Evolutionary conservation across 495 filamentous ascomycete species (phyloP).

Genomic region (Annulohypoxylon bovei): DNA sequence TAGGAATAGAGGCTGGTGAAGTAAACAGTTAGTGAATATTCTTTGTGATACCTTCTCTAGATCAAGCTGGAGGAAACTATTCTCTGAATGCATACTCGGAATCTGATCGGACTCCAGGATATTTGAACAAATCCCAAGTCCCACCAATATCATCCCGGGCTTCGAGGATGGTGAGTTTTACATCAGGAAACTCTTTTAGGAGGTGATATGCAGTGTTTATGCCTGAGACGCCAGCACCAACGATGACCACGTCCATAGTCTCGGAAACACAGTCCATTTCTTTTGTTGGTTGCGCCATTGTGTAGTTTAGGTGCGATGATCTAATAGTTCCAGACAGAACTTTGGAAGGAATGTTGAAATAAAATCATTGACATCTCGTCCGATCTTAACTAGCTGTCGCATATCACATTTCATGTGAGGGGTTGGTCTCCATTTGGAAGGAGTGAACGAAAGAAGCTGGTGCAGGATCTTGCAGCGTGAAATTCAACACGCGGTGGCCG

Average conservation of each 20-base stretch:
- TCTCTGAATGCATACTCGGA: slow-evolving; percentile 53
- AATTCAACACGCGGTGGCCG: too few species aligned
- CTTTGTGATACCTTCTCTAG: neutral
- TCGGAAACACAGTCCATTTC: slow-evolving; percentile 5
- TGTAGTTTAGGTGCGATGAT: neutral
- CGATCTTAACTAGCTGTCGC: too few species aligned
- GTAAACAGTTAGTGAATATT: neutral
- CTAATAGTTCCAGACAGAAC: neutral
- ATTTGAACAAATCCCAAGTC: slow-evolving; percentile 78
- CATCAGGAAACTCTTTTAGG: slow-evolving; percentile 66
- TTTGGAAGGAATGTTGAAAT: neutral
- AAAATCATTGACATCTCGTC: neutral
- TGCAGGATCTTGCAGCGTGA: too few species aligned
- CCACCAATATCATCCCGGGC: slow-evolving; percentile 68
- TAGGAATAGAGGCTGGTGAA: slow-evolving; percentile 59
- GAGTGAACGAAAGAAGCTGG: too few species aligned
- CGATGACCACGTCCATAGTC: slow-evolving; percentile 68
- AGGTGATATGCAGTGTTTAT: slow-evolving; percentile 79
- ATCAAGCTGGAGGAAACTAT: neutral
- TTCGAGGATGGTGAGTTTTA: slow-evolving; percentile 70
- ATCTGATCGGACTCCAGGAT: slow-evolving; percentile 75
- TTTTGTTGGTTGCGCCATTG: neutral
- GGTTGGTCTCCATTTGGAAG: neutral
- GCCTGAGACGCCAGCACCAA: slow-evolving; percentile 79
- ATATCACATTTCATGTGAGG: neutral